A percentile compares a stretch with the other conserved stretches of the same genome.
phyloP scores from a whole-genome alignment of 2,329 filamentous ascomycete species.

The Penicillium hordei region DNA sequence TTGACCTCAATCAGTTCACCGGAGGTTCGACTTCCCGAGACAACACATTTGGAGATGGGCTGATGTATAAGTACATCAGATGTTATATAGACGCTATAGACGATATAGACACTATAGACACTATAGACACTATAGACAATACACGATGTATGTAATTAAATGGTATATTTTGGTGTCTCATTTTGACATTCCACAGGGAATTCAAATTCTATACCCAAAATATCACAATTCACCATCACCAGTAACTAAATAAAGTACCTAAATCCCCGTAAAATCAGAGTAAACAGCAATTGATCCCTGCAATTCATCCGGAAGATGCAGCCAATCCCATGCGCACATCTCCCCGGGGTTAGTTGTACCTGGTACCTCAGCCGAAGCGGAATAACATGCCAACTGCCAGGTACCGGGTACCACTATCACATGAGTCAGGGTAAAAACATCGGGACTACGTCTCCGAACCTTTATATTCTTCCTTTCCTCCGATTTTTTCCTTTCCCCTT shows the following conservation, averaged over 20 bases:
- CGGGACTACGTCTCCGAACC: constrained; percentile 25
- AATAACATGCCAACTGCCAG: constrained; percentile 8
- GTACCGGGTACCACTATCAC: constrained; percentile 24
- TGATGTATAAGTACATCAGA: not conserved
- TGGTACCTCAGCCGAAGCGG: constrained; percentile 13
- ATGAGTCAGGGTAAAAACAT: constrained; percentile 27
- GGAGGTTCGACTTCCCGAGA: constrained; percentile 15
- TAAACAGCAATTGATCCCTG: not conserved
- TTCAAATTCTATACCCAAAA: too few relatives aligned
- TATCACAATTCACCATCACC: not conserved
- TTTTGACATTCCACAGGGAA: not conserved
- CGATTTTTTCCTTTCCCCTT: constrained; percentile 17
- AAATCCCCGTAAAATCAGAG: too few relatives aligned
- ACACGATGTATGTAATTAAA: too few relatives aligned
- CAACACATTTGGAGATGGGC: constrained; percentile 7
- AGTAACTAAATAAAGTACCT: not conserved
- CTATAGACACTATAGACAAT: too few relatives aligned
- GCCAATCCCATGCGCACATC: constrained; percentile 12
- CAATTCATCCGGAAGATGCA: constrained; percentile 7
- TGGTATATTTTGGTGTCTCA: not conserved
- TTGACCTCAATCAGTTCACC: constrained; percentile 25
- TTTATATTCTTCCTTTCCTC: constrained; percentile 17
- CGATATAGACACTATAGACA: too few relatives aligned
- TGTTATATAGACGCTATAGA: too few relatives aligned
- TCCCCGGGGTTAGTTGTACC: constrained; percentile 11